A percentile compares a stretch with the other conserved stretches of the same genome.
Conservation (phyloP, 768 basidiomycete species). For the Suillus americanus region DNA sequence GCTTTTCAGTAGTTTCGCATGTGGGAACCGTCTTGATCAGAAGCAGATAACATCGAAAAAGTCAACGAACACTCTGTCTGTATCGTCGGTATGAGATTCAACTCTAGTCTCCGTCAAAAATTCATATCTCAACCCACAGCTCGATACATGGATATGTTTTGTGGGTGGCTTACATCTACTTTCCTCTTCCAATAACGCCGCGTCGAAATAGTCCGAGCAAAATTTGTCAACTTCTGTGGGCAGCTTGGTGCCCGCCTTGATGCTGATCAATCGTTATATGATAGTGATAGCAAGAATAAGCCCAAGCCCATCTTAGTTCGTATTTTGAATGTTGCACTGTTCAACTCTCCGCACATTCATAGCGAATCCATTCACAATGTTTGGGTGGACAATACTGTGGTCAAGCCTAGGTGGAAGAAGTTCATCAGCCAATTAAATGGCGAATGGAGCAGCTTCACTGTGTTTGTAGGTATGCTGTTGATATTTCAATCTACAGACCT, state of each 20-base stretch:
- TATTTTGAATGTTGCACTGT: slow-evolving; percentile 31
- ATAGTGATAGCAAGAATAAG: neutral
- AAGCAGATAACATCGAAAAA: slow-evolving; percentile 5
- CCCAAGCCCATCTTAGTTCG: neutral
- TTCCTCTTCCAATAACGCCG: neutral
- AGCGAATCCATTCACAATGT: slow-evolving; percentile 39
- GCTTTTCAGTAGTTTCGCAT: neutral
- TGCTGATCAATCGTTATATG: slow-evolving; percentile 24
- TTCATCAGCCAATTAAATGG: slow-evolving; percentile 40
- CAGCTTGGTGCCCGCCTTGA: slow-evolving; percentile 37
- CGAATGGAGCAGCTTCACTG: slow-evolving; percentile 49
- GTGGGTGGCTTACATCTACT: neutral
- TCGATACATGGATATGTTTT: slow-evolving; percentile 8
- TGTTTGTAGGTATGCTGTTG: slow-evolving; percentile 38
- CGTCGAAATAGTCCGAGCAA: slow-evolving; percentile 20
- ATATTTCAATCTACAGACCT: neutral
- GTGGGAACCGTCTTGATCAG: neutral
- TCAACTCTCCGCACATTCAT: slow-evolving; percentile 46
- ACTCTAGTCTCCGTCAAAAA: neutral
- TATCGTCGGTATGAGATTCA: slow-evolving; percentile 6
- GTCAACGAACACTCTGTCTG: slow-evolving; percentile 12
- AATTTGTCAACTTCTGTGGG: slow-evolving; percentile 38
- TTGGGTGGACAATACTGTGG: slow-evolving; percentile 45
- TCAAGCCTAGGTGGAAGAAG: slow-evolving; percentile 37
- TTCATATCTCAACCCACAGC: neutral